These are phyloP conservation scores for Penicillium sp. DNA, from an alignment of 2,329 filamentous ascomycete species.

Conservation along the genomic window DNA sequence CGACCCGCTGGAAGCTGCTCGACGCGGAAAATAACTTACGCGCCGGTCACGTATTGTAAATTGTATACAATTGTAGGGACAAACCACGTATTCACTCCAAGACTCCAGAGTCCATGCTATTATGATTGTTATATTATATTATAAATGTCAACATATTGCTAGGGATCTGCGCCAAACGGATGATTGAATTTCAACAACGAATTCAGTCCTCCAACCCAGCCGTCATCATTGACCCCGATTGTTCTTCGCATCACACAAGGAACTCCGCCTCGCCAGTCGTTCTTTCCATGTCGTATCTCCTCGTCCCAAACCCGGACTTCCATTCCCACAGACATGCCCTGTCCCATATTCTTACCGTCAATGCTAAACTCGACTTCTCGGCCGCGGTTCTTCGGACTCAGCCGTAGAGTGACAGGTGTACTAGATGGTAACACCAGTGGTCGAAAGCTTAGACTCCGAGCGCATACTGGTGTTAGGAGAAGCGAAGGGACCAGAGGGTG, in stretches of 20 bases:
- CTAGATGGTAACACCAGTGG: conserved; percentile 85
- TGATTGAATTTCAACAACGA: conserved; percentile 95
- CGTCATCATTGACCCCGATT: conserved; percentile 63
- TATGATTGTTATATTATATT: neutral
- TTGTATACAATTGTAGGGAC: neutral
- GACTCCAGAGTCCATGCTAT: neutral
- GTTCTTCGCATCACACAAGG: conserved; percentile 77
- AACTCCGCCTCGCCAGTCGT: conserved; percentile 70
- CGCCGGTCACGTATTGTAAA: neutral
- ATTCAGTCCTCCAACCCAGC: conserved; percentile 94
- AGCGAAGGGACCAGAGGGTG: conserved; percentile 87
- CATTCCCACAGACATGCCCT: conserved; percentile 67
- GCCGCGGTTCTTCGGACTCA: conserved; percentile 76
- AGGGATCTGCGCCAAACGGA: conserved; percentile 71
- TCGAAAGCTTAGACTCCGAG: conserved; percentile 84
- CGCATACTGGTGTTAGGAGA: conserved; percentile 89
- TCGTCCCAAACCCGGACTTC: conserved; percentile 89
- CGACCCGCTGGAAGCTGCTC: neutral
- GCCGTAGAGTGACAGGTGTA: conserved; percentile 73
- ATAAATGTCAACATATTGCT: neutral
- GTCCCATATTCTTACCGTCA: conserved; percentile 65
- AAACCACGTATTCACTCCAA: neutral
- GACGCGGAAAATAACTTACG: neutral
- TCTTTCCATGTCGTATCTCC: conserved; percentile 56
- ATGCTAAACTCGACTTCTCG: conserved; percentile 75